A percentile compares a stretch with the other conserved stretches of the same genome.
Conservation (phyloP, 768 basidiomycete genomes). For the Termitomyces sp. region DNA sequence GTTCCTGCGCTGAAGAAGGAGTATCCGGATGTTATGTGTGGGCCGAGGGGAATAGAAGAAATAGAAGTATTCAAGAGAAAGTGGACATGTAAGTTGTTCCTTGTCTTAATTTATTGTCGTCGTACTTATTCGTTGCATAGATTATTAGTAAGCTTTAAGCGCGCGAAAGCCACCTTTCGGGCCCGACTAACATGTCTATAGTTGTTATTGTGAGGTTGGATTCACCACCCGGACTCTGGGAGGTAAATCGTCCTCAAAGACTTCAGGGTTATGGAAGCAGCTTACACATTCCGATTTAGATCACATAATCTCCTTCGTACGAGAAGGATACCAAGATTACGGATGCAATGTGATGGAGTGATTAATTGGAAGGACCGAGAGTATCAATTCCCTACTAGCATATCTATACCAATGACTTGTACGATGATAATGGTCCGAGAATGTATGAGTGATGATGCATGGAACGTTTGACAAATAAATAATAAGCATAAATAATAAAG, state of each 20-base stretch:
- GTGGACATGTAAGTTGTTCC: background rate
- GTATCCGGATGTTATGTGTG: background rate
- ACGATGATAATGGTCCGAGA: background rate
- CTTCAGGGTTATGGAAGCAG: no score
- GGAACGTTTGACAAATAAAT: background rate
- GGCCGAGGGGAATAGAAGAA: background rate
- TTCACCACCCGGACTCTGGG: background rate
- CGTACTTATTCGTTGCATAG: background rate
- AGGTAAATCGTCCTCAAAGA: background rate
- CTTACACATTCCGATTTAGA: slow-evolving; percentile 26
- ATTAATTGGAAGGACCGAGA: background rate
- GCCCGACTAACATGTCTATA: background rate
- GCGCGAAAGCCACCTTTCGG: no score
- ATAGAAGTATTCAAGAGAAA: background rate
- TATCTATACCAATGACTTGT: background rate
- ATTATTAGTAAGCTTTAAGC: background rate
- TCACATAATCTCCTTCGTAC: slow-evolving; percentile 58
- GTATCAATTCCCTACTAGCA: background rate
- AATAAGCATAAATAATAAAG: background rate
- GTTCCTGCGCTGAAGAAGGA: slow-evolving; percentile 40
- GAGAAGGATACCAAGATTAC: slow-evolving; percentile 57
- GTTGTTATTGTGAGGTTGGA: slow-evolving; percentile 1
- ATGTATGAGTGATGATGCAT: background rate
- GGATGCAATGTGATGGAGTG: slow-evolving; percentile 41
- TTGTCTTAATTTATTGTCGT: background rate